These are phyloP conservation scores for Paecilomyces sp. DNA, from an alignment of 2,329 filamentous ascomycete genomes.

Conservation along the genomic window DNA sequence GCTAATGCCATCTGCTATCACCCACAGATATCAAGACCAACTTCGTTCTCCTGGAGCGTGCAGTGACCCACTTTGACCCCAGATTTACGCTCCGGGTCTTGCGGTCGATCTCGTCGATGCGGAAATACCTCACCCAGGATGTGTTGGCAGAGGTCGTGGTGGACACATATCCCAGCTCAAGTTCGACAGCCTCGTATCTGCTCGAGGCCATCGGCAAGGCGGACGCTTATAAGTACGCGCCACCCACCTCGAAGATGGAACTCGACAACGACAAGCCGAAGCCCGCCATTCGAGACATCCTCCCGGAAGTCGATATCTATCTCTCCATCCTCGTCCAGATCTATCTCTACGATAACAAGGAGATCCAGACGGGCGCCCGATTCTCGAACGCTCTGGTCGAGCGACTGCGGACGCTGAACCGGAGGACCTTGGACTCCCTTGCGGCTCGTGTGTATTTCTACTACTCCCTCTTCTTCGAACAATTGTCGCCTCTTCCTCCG, in stretches of 20 bases:
- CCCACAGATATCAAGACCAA: conserved; percentile 84
- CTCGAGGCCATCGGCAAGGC: conserved; percentile 63
- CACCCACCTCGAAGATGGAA: conserved; percentile 61
- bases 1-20: background rate
- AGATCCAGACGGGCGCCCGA: conserved; percentile 69
- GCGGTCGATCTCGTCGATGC: conserved; percentile 89
- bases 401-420: conserved; percentile 81
- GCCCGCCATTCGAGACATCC: conserved; percentile 60
- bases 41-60: conserved; percentile 84
- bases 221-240: conserved; percentile 55
- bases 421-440: conserved; percentile 86
- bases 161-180: conserved; percentile 68
- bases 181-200: conserved; percentile 61
- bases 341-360: conserved; percentile 77
- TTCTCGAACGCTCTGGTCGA: conserved; percentile 81
- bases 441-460: conserved; percentile 98
- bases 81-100: conserved; percentile 92
- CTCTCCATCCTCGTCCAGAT: conserved; percentile 82
- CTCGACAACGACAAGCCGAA: conserved; percentile 64
- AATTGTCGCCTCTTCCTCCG: conserved; percentile 77
- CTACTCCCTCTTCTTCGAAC: conserved; percentile 91
- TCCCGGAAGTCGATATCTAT: conserved; percentile 85
- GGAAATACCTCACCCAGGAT: conserved; percentile 79
- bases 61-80: conserved; percentile 86
- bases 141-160: conserved; percentile 74